Evolutionary conservation across 2,329 filamentous ascomycete species (phyloP), one percentile per base, ranked within the genome.

Genomic region (Penicillium sp.): DNA sequence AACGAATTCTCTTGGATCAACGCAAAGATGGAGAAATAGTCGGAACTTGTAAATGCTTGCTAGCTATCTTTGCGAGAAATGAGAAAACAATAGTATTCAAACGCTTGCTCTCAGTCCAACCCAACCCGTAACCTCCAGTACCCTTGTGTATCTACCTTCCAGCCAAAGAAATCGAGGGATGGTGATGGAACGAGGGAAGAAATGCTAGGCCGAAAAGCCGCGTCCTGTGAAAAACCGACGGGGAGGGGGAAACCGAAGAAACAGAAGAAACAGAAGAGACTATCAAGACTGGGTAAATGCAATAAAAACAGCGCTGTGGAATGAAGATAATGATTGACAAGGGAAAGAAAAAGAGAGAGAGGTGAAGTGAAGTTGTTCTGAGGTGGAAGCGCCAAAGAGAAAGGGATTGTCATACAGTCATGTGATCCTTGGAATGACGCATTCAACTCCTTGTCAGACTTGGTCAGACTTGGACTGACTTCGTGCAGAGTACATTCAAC

Each of bases 21-120:
- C 53, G 57, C 52, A 60, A 48, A 65, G 61, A 64, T 64, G 62
- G 61, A 66, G 62, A 63, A 61, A 64, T 59, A 62, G 64, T 62
- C 66, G 61, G 56, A 68, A 66, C 58, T 68, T 69, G 66, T 70
- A 67, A 70, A 71, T 71, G 67, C 63, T 72, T 70, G 67, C 69
- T 72, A 71, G 68, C 69, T 71, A 72, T 66, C 61, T 68, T 66
- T 57, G 65, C 63, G 65, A 65, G 63, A 67, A 57, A 62, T 60
- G 62, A 46, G 33, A 67, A 60, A 66, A 61, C 67, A 67, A 60
- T 65, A 66, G 33, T 42, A 49, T 49, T 43, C 57, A 69, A 58
- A 63, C 59, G 59, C 64, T 57, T 59, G 55, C 56, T 57, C 57
- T 61, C 62, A 60, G 60, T 59, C 57, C 56, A 56, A 55, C 58